These are phyloP conservation scores for Trichoderma brevicompactum DNA, from an alignment of 2,329 filamentous ascomycete genomes.

Conservation along the genomic window DNA sequence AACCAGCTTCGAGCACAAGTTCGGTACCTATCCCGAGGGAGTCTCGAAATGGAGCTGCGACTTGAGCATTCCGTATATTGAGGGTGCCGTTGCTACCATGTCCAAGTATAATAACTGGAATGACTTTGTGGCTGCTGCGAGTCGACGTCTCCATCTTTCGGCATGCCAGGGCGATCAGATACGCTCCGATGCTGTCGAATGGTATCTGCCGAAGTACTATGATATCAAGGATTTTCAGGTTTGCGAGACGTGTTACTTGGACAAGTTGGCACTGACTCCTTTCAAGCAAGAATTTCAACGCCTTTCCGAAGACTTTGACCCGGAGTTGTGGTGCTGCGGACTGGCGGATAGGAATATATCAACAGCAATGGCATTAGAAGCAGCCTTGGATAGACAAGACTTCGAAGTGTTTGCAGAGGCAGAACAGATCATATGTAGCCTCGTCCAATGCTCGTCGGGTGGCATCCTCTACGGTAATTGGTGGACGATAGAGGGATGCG, in stretches of 20 bases:
- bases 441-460: constrained; percentile 36
- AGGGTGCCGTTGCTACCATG: constrained; percentile 30
- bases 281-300: constrained; percentile 39
- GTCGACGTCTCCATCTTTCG: constrained; percentile 35
- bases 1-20: constrained; percentile 38
- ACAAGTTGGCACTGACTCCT: constrained; percentile 39
- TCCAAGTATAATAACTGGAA: constrained; percentile 38
- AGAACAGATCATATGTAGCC: constrained; percentile 31
- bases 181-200: constrained; percentile 34
- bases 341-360: constrained; percentile 34
- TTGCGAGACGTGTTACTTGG: constrained; percentile 44
- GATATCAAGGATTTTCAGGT: constrained; percentile 36
- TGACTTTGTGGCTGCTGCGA: constrained; percentile 36
- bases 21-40: constrained; percentile 33
- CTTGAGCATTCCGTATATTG: constrained; percentile 37
- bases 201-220: constrained; percentile 35
- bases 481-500: constrained; percentile 39
- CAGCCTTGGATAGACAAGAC: constrained; percentile 35
- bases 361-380: constrained; percentile 35
- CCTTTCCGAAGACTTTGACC: not conserved
- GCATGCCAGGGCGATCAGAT: constrained; percentile 37
- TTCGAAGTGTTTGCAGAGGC: constrained; percentile 37
- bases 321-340: constrained; percentile 35
- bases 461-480: constrained; percentile 41
- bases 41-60: constrained; percentile 42